Percentiles rank a stretch among this genome's conserved stretches.
phyloP scores from a whole-genome alignment of 768 basidiomycete species.

The Serendipita indica region DNA sequence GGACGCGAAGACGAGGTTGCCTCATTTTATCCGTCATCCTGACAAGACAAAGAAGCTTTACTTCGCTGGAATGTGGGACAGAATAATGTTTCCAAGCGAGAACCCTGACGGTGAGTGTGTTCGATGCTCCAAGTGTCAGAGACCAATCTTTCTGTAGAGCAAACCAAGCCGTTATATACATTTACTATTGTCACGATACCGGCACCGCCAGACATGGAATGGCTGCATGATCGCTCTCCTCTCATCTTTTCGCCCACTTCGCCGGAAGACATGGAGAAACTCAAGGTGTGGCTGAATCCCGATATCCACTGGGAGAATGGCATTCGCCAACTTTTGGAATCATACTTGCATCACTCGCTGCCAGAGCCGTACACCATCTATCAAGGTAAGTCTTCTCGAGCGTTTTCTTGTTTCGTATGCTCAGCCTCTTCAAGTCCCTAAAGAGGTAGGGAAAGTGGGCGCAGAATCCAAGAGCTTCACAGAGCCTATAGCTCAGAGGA shows the following conservation, averaged over 20 bases:
- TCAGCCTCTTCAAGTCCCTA: constrained; percentile 37
- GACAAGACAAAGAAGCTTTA: constrained; percentile 49
- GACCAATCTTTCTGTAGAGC: constrained; percentile 25
- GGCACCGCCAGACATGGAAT: constrained; percentile 50
- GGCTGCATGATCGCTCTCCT: constrained; percentile 77
- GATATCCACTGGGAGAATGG: constrained; percentile 42
- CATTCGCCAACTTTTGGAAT: constrained; percentile 44
- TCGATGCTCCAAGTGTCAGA: constrained; percentile 18
- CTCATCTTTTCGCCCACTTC: constrained; percentile 48
- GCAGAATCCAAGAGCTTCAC: constrained; percentile 70
- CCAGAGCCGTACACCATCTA: not conserved
- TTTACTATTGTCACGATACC: constrained; percentile 84
- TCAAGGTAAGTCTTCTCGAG: constrained; percentile 49
- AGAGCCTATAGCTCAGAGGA: constrained; percentile 58
- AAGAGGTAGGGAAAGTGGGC: constrained; percentile 84
- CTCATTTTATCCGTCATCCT: constrained; percentile 64
- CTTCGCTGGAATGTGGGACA: constrained; percentile 80
- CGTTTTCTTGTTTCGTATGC: not conserved
- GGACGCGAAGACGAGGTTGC: constrained; percentile 56
- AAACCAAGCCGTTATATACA: constrained; percentile 46
- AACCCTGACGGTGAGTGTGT: not conserved
- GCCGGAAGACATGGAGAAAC: constrained; percentile 35
- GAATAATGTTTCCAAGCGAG: constrained; percentile 46
- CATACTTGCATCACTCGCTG: constrained; percentile 36
- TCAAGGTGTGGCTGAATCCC: constrained; percentile 62